A percentile compares a stretch with the other conserved stretches of the same genome.
These are phyloP conservation scores for Aureobasidium subglaciale DNA, from an alignment of 2,329 filamentous ascomycete species.

Conservation along the genomic window DNA sequence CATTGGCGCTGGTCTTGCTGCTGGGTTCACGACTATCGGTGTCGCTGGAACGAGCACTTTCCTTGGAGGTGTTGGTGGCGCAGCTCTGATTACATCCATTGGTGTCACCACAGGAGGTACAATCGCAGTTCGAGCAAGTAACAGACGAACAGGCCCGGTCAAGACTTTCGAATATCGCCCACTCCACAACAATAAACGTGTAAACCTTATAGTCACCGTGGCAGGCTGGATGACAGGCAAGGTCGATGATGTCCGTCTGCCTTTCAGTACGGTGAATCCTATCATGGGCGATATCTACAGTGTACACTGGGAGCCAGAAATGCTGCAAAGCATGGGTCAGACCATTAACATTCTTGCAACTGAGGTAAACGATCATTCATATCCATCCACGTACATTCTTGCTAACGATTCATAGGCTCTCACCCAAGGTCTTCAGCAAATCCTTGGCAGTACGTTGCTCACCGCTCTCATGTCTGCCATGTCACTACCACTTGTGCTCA, in stretches of 20 bases:
- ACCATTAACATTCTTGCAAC: conserved; percentile 98
- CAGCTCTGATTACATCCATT: conserved; percentile 85
- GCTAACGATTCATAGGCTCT: conserved; percentile 57
- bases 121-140: conserved; percentile 79
- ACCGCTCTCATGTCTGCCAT: conserved; percentile 86
- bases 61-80: conserved; percentile 82
- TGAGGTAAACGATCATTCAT: conserved; percentile 57
- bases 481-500: conserved; percentile 83
- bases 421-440: conserved; percentile 91
- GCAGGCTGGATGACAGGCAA: conserved; percentile 99
- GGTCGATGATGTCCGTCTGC: conserved; percentile 89
- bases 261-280: conserved; percentile 92
- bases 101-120: conserved; percentile 80
- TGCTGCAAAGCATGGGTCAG: conserved; percentile 95
- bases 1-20: conserved; percentile 87
- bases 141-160: conserved; percentile 81
- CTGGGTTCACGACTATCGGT: conserved; percentile 91
- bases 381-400: conserved; percentile 6
- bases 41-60: conserved; percentile 84
- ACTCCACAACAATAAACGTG: conserved; percentile 93
- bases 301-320: conserved; percentile 94
- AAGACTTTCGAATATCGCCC: conserved; percentile 96
- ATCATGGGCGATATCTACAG: conserved; percentile 99
- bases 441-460: conserved; percentile 83
- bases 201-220: conserved; percentile 91